phyloP scores from a whole-genome alignment of 2,329 filamentous ascomycete genomes.

The Emmonsiellopsis sp. region DNA sequence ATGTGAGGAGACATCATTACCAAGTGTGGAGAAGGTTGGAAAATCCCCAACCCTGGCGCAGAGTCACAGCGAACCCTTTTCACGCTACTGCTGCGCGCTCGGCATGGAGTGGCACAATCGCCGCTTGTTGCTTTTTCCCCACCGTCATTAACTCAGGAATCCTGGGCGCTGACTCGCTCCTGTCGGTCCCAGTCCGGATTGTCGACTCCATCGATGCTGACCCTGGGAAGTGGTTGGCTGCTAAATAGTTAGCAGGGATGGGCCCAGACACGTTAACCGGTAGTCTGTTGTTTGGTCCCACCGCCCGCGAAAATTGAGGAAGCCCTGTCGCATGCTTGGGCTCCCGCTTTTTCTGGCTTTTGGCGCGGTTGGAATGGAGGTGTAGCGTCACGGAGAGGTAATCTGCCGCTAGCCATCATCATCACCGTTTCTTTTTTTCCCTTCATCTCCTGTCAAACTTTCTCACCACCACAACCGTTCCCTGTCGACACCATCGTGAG shows the following conservation, averaged over 20 bases:
- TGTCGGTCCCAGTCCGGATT: neutral
- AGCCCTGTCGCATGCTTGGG: slow-evolving; percentile 4
- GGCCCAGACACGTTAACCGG: slow-evolving; percentile 3
- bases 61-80: neutral
- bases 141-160: neutral
- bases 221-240: neutral
- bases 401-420: slow-evolving; percentile 2
- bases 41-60: neutral
- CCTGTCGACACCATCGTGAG: neutral
- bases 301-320: slow-evolving; percentile 3
- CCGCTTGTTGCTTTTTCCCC: slow-evolving; percentile 2
- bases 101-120: slow-evolving; percentile 1
- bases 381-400: neutral
- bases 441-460: neutral
- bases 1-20: neutral
- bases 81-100: neutral
- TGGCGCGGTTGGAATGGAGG: neutral
- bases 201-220: neutral
- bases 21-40: neutral
- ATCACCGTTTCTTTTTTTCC: neutral
- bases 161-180: neutral
- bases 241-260: neutral
- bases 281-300: slow-evolving; percentile 2
- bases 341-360: neutral
- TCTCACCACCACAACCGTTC: neutral